Percentiles rank a stretch among this genome's conserved stretches.
Evolutionary conservation across 192 early-diverging fungal species (phyloP).

Genomic region (Coemansia sp.): DNA sequence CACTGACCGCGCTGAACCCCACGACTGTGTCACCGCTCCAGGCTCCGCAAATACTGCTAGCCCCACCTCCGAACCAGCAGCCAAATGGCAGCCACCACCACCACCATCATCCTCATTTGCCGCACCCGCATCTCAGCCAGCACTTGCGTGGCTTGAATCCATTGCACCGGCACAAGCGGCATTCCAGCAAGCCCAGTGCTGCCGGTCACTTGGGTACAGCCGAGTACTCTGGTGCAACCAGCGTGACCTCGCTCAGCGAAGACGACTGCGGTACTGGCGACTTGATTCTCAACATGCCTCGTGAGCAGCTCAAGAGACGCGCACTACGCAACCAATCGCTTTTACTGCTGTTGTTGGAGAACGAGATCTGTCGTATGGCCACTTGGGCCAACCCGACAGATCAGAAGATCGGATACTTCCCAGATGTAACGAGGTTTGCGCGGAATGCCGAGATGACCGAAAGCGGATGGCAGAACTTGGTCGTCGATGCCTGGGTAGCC

Average conservation of each 20-base stretch:
- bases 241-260: slow-evolving; percentile 31
- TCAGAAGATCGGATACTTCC: slow-evolving; percentile 31
- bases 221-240: slow-evolving; percentile 26
- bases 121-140: slow-evolving; percentile 17
- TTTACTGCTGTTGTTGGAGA: slow-evolving; percentile 83
- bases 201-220: not conserved
- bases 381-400: slow-evolving; percentile 84
- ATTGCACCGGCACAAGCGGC: slow-evolving; percentile 23
- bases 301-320: slow-evolving; percentile 42
- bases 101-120: slow-evolving; percentile 14
- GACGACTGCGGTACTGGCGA: slow-evolving; percentile 13
- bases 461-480: slow-evolving; percentile 74
- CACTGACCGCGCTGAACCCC: not conserved
- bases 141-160: slow-evolving; percentile 35
- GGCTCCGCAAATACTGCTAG: slow-evolving; percentile 2
- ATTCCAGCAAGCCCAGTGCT: not conserved
- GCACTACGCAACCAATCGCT: slow-evolving; percentile 50
- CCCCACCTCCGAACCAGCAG: not conserved
- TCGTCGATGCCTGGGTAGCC: slow-evolving; percentile 82
- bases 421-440: slow-evolving; percentile 35
- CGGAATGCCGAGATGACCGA: slow-evolving; percentile 51
- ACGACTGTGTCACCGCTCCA: not conserved
- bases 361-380: slow-evolving; percentile 80
- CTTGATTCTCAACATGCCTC: slow-evolving; percentile 33
- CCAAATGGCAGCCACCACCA: slow-evolving; percentile 2